Percentiles rank a stretch among this genome's conserved stretches.
Conservation (phyloP, 2,329 filamentous ascomycete genomes). For the Knufia petricola region DNA sequence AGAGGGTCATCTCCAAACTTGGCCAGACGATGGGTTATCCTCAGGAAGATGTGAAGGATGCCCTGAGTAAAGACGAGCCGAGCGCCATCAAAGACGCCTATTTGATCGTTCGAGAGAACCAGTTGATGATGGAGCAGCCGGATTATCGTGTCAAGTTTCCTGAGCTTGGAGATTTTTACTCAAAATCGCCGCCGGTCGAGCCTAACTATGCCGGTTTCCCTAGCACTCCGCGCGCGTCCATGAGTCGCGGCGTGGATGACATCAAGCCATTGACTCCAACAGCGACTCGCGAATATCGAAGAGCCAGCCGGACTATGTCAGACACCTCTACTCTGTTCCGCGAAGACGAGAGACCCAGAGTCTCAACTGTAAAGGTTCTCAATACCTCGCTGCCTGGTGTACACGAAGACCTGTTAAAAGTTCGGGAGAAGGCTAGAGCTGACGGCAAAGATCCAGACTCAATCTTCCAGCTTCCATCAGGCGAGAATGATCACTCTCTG, state of each 20-base stretch:
- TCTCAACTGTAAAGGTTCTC: constrained; percentile 82
- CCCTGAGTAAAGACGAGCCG: constrained; percentile 80
- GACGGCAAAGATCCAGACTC: constrained; percentile 26
- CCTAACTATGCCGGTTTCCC: constrained; percentile 26
- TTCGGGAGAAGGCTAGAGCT: constrained; percentile 41
- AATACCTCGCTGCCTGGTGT: constrained; percentile 85
- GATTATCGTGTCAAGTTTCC: constrained; percentile 41
- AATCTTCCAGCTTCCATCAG: constrained; percentile 17
- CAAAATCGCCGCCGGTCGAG: constrained; percentile 44
- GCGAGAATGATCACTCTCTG: constrained; percentile 12
- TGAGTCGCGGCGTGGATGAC: constrained; percentile 9
- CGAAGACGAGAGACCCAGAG: constrained; percentile 43
- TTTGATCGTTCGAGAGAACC: constrained; percentile 94
- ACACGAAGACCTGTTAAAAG: constrained; percentile 80
- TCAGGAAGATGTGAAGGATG: constrained; percentile 88
- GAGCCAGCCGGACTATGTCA: constrained; percentile 20
- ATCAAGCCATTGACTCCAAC: constrained; percentile 20
- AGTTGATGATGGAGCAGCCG: constrained; percentile 85
- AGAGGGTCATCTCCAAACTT: constrained; percentile 87
- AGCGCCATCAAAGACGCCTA: constrained; percentile 99
- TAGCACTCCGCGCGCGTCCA: constrained; percentile 14
- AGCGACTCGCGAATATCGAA: not conserved
- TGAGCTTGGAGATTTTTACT: constrained; percentile 42
- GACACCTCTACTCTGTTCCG: constrained; percentile 16
- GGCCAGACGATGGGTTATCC: constrained; percentile 98